Percentiles rank a stretch among this genome's conserved stretches.
Conservation (phyloP, 1,139 yeast species). For the Groenewaldozyma auringiensis region DNA sequence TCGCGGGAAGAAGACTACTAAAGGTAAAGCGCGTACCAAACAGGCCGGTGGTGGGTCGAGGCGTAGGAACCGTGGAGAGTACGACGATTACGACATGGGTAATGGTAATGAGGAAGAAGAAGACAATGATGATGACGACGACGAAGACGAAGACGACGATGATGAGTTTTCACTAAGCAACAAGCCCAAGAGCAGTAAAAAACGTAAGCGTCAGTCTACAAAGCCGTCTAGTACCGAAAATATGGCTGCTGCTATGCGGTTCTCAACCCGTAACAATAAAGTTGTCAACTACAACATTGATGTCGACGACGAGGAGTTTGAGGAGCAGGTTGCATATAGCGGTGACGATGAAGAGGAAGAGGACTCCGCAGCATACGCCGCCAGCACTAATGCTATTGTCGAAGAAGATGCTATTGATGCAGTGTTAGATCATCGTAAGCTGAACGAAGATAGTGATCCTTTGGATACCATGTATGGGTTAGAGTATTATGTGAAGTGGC, state of each 20-base stretch:
- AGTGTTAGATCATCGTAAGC: conserved; percentile 16
- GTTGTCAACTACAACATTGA: conserved; percentile 73
- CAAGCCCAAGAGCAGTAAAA: conserved; percentile 18
- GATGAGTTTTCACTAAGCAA: conserved; percentile 21
- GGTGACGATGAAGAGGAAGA: conserved; percentile 18
- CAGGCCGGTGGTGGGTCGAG: conserved; percentile 8
- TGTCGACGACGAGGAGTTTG: conserved; percentile 52
- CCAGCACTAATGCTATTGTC: conserved; percentile 28
- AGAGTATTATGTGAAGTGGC: conserved; percentile 68
- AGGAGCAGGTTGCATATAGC: conserved; percentile 27
- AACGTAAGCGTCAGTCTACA: conserved; percentile 14
- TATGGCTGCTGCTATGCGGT: conserved; percentile 41
- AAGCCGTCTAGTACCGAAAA: conserved; percentile 8
- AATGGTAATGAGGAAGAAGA: conserved; percentile 13
- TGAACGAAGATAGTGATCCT: conserved; percentile 23
- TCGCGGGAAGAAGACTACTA: conserved; percentile 13
- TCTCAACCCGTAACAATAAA: conserved; percentile 66
- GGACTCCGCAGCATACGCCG: conserved; percentile 33
- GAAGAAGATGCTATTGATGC: conserved; percentile 25
- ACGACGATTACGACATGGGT: conserved; percentile 9
- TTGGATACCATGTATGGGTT: conserved; percentile 25
- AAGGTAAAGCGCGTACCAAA: conserved; percentile 9
- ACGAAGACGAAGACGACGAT: conserved; percentile 32
- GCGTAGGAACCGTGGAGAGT: conserved; percentile 3
- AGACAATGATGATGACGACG: conserved; percentile 25